A percentile compares a stretch with the other conserved stretches of the same genome.
Conservation (phyloP, 768 basidiomycete species). For the Collybia nuda region DNA sequence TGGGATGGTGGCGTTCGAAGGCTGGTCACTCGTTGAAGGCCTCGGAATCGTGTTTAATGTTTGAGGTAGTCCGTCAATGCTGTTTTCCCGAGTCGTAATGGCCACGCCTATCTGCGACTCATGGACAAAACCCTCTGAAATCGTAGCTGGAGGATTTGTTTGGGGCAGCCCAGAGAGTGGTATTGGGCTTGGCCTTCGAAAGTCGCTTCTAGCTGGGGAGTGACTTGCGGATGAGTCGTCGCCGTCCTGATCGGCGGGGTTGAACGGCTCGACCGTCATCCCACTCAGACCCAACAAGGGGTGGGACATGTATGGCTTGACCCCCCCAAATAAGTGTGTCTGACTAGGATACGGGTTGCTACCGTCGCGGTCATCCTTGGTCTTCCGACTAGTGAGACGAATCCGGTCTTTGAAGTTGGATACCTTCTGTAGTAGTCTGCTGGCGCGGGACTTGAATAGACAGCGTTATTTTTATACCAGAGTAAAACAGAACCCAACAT, state of each 20-base stretch:
- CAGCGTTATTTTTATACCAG: not conserved
- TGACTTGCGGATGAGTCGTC: slow-evolving; percentile 20
- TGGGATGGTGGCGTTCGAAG: not conserved
- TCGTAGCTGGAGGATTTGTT: not conserved
- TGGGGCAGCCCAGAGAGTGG: not conserved
- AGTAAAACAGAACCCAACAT: not conserved
- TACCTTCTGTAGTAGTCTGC: slow-evolving; percentile 39
- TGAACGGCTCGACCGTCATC: slow-evolving; percentile 17
- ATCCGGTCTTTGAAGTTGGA: slow-evolving; percentile 34
- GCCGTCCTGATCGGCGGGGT: slow-evolving; percentile 14
- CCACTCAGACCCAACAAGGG: slow-evolving; percentile 31
- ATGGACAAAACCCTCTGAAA: not conserved
- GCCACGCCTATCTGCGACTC: not conserved
- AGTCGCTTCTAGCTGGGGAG: slow-evolving; percentile 8
- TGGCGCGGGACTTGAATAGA: slow-evolving; percentile 24
- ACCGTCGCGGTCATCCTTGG: slow-evolving; percentile 21
- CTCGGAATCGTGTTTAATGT: not conserved
- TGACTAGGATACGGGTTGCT: slow-evolving; percentile 24
- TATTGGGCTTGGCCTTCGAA: slow-evolving; percentile 4
- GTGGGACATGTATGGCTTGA: slow-evolving; percentile 48
- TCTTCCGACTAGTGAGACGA: slow-evolving; percentile 26
- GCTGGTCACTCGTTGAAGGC: not conserved
- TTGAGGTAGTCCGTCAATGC: slow-evolving; percentile 1
- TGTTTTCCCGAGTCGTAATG: not conserved
- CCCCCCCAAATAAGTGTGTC: slow-evolving; percentile 22